Percentiles rank a stretch among this genome's conserved stretches.
phyloP scores from a whole-genome alignment of 768 basidiomycete species.

The Calocybe indica region DNA sequence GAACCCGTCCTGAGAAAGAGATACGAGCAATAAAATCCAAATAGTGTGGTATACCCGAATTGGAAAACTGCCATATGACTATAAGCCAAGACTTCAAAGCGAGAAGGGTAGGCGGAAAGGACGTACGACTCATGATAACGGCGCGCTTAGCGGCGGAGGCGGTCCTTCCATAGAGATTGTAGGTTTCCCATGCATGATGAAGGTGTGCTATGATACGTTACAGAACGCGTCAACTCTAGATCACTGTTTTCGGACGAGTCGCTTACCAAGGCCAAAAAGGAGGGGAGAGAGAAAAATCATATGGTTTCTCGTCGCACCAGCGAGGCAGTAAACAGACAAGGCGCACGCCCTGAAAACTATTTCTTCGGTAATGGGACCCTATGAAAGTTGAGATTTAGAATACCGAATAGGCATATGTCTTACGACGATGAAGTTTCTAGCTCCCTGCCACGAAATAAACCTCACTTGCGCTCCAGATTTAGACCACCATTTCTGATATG shows the following conservation, averaged over 20 bases:
- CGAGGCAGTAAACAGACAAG: constrained; percentile 65
- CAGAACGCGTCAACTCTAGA: too few relatives aligned
- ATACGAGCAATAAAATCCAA: constrained; percentile 84
- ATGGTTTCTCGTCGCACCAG: constrained; percentile 42
- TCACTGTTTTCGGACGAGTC: not conserved
- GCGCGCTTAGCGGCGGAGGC: constrained; percentile 60
- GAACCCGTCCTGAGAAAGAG: constrained; percentile 85
- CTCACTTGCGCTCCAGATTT: constrained; percentile 28
- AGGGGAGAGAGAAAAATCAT: constrained; percentile 82
- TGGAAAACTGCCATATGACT: constrained; percentile 64
- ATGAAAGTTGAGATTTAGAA: too few relatives aligned
- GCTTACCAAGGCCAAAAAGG: constrained; percentile 82
- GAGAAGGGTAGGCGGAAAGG: not conserved
- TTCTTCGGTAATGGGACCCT: constrained; percentile 87
- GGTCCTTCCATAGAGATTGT: constrained; percentile 67
- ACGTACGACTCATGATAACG: constrained; percentile 46
- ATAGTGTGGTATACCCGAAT: constrained; percentile 84
- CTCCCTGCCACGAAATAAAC: constrained; percentile 50
- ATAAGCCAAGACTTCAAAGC: not conserved
- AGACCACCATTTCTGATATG: constrained; percentile 48
- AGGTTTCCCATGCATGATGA: constrained; percentile 90
- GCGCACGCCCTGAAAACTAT: constrained; percentile 86
- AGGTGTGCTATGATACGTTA: constrained; percentile 58
- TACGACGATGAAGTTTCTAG: constrained; percentile 64
- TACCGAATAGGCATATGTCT: too few relatives aligned